These are phyloP conservation scores for Naganishia friedmannii DNA, from an alignment of 768 basidiomycete genomes.

Conservation along the genomic window DNA sequence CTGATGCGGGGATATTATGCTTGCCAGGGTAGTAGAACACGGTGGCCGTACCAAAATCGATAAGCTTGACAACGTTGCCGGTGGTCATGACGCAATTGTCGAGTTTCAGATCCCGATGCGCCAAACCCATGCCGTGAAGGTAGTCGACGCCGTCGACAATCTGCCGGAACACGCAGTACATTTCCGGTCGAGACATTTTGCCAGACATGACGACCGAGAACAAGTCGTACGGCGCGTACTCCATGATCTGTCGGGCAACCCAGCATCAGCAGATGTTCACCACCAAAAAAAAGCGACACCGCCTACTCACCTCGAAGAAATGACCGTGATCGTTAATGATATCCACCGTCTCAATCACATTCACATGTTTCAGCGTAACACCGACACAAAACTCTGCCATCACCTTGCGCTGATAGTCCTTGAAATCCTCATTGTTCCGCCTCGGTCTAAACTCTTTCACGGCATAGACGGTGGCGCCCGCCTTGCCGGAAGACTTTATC, in stretches of 20 bases:
- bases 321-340: constrained; percentile 97
- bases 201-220: constrained; percentile 99
- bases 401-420: constrained; percentile 99
- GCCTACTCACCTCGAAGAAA: constrained; percentile 84
- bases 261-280: not conserved
- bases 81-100: constrained; percentile 99
- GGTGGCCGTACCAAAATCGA: constrained; percentile 99
- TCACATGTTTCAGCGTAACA: constrained; percentile 73
- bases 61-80: constrained; percentile 91
- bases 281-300: not conserved
- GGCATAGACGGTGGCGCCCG: constrained; percentile 80
- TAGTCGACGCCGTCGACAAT: constrained; percentile 98
- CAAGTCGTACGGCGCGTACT: constrained; percentile 96
- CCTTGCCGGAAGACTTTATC: constrained; percentile 80
- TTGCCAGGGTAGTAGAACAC: constrained; percentile 99
- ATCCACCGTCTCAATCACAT: constrained; percentile 97
- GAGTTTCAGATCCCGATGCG: constrained; percentile 97
- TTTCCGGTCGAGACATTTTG: constrained; percentile 96
- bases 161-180: constrained; percentile 98
- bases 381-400: constrained; percentile 99
- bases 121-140: constrained; percentile 93
- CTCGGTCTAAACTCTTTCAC: constrained; percentile 97
- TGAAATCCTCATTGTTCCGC: constrained; percentile 79
- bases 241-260: constrained; percentile 74
- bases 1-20: constrained; percentile 69